Evolutionary conservation across 495 filamentous ascomycete species (phyloP), one percentile per base, ranked within the genome.

Genomic region (Zalerion maritima): DNA sequence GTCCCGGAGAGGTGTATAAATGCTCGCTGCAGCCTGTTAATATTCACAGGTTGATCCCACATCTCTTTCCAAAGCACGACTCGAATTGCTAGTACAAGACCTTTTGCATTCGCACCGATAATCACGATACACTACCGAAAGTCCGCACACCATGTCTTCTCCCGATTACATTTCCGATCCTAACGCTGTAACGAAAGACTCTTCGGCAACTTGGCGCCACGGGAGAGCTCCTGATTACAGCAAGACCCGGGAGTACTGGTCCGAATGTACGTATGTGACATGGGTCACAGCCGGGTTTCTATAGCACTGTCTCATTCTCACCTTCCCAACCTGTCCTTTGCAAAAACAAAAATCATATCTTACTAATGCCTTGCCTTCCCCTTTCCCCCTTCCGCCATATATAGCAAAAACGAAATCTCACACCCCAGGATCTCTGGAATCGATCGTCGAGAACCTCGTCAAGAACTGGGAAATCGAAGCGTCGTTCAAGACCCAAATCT

Each of bases 401-500:
- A 11, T 40, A 74, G 72, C 64, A n/a, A 75, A 72, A 40, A 57
- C 45, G 5, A 50, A 45, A 34, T 51, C 45, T 40, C 71, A 76
- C 48, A 51, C 50, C 18, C 59, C 69, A n/a, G 53, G 50, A 15
- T 67, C 58, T 35, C 58, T 78, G 6, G 62, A 65, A 5, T 40
- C 57, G 31, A 59, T 78, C 1, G 69, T 79, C 33, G 62, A 77
- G 40, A 76, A 76, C 47, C 66, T 77, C 0, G 72, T 78, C 43
- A 77, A 78, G 47, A 77, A 77, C 55, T 77, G 73, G 73, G 72
- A 77, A 44, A 64, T 75, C 37, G 73, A 79, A 49, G 72, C 73
- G 6, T 73, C 66, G 4, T 74, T 72, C 64, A 79, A 78, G 44
- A 58, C 54, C 5, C 39, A 52, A 15, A 55, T 76, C 1, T 18